These are phyloP conservation scores for Hansenula lynferdii DNA, from an alignment of 1,139 yeast genomes.

Conservation along the genomic window DNA sequence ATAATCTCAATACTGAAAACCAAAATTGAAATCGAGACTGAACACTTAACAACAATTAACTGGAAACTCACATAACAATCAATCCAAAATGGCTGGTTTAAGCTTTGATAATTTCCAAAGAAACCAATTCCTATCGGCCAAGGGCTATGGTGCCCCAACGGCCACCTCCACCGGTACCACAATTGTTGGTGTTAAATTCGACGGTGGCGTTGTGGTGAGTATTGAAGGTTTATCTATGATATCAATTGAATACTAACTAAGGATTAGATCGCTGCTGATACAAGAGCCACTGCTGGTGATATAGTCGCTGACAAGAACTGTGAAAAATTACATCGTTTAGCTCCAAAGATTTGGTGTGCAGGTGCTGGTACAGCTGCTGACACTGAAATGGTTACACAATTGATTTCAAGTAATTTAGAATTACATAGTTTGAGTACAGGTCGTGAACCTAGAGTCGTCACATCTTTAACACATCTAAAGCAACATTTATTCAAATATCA, in stretches of 20 bases:
- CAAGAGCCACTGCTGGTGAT: slow-evolving; percentile 94
- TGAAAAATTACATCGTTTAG: slow-evolving; percentile 87
- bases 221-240: slow-evolving; percentile 15
- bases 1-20: too few relatives aligned
- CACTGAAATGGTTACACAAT: slow-evolving; percentile 93
- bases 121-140: slow-evolving; percentile 64
- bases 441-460: slow-evolving; percentile 88
- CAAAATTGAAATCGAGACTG: not conserved
- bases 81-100: slow-evolving; percentile 68
- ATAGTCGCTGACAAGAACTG: slow-evolving; percentile 98
- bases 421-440: slow-evolving; percentile 78
- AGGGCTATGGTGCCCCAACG: slow-evolving; percentile 73
- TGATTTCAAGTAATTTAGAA: slow-evolving; percentile 87
- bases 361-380: slow-evolving; percentile 99
- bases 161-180: slow-evolving; percentile 99
- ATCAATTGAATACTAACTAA: not conserved
- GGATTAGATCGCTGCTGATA: slow-evolving; percentile 81
- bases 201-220: slow-evolving; percentile 73
- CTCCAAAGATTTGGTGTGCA: slow-evolving; percentile 98
- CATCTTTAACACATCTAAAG: slow-evolving; percentile 88
- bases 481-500: slow-evolving; percentile 96
- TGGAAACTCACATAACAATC: not conserved
- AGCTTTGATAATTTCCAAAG: slow-evolving; percentile 92
- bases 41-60: not conserved
- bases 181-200: slow-evolving; percentile 90